Evolutionary conservation across 305 asterid species (phyloP).

Genomic region (Fraxinus latifolia): DNA sequence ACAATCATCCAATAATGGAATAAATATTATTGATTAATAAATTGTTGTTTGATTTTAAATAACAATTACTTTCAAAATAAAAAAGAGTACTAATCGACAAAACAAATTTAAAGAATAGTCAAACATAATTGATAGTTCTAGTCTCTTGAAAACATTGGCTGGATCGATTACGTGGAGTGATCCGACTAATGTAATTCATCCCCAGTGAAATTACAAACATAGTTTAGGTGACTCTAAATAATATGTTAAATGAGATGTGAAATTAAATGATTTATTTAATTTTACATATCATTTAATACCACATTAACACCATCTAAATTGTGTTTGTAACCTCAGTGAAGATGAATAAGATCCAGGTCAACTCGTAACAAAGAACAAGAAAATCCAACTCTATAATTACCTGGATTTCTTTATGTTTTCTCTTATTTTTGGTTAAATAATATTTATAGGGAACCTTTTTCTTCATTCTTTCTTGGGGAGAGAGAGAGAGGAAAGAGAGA

Average conservation of each 20-base stretch:
- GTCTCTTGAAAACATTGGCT: background rate
- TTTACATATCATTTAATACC: too few relatives aligned
- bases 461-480: background rate
- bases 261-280: too few relatives aligned
- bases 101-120: background rate
- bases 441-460: background rate
- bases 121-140: background rate
- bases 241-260: too few relatives aligned
- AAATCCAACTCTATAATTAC: background rate
- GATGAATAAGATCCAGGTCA: too few relatives aligned
- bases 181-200: background rate
- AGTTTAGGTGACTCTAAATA: too few relatives aligned
- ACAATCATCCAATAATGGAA: background rate
- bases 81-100: background rate
- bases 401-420: background rate
- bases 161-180: background rate
- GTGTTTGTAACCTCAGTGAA: too few relatives aligned
- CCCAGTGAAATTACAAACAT: too few relatives aligned
- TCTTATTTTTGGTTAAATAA: background rate
- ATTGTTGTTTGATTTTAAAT: background rate
- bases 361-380: background rate
- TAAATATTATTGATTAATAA: too few relatives aligned
- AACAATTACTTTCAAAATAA: background rate
- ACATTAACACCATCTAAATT: too few relatives aligned
- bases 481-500: slow-evolving; percentile 7